These are phyloP conservation scores for Rubroboletus pulcherrimus DNA, from an alignment of 768 basidiomycete species.

Conservation along the genomic window DNA sequence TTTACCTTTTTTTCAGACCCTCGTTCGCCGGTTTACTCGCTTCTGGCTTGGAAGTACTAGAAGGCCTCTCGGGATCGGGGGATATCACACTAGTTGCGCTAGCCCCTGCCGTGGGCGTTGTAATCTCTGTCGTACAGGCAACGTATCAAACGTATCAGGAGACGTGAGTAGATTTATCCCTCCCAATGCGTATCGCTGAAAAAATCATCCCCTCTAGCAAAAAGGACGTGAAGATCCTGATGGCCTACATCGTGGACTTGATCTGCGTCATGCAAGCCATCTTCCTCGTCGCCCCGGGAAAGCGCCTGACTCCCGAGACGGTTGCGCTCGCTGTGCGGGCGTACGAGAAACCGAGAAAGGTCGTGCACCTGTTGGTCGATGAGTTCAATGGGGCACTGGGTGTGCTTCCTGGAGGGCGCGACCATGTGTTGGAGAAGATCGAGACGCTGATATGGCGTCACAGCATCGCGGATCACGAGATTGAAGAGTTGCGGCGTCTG, in stretches of 20 bases:
- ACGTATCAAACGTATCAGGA: neutral
- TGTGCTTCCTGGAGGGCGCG: conserved; percentile 2
- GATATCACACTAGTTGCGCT: neutral
- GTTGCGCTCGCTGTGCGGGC: neutral
- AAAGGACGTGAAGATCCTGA: conserved; percentile 10
- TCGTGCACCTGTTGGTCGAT: neutral
- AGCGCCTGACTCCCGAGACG: neutral
- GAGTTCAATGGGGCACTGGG: conserved; percentile 1
- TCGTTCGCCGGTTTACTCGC: neutral
- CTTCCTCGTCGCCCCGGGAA: neutral
- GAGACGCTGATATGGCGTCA: conserved; percentile 12
- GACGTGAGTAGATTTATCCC: conserved; percentile 5
- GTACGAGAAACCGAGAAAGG: neutral
- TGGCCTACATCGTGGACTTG: conserved; percentile 13
- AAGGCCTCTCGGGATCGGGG: neutral
- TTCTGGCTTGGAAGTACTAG: neutral
- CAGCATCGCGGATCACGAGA: conserved; percentile 7
- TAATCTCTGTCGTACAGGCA: neutral
- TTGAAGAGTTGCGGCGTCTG: neutral
- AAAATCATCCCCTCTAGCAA: neutral
- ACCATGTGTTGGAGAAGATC: conserved; percentile 11
- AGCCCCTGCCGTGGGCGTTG: neutral
- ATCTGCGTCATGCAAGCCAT: conserved; percentile 15
- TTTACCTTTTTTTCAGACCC: neutral
- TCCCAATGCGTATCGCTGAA: neutral